A percentile compares a stretch with the other conserved stretches of the same genome.
phyloP scores from a whole-genome alignment of 2,329 filamentous ascomycete species.

The Pyricularia sp. region DNA sequence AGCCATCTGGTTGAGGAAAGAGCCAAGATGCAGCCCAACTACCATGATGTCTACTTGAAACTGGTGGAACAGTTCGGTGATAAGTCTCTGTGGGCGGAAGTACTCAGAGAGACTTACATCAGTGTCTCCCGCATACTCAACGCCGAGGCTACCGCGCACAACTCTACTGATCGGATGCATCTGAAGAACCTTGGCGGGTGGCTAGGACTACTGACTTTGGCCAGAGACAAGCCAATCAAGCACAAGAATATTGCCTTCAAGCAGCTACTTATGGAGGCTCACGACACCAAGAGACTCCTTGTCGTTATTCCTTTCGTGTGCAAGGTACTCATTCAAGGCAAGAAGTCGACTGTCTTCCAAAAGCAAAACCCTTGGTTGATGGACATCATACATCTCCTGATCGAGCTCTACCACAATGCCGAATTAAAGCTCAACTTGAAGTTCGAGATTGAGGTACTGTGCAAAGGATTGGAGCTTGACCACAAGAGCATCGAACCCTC shows the following conservation, averaged over 20 bases:
- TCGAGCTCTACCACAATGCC: conserved; percentile 86
- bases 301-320: conserved; percentile 96
- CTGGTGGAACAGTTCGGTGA: conserved; percentile 74
- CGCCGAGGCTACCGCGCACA: conserved; percentile 74
- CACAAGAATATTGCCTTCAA: conserved; percentile 97
- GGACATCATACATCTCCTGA: conserved; percentile 83
- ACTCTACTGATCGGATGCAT: conserved; percentile 70
- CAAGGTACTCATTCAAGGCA: conserved; percentile 81
- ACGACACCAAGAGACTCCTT: conserved; percentile 80
- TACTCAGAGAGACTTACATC: conserved; percentile 85
- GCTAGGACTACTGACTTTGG: conserved; percentile 86
- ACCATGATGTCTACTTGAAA: conserved; percentile 84
- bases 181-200: conserved; percentile 89
- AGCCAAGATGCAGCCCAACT: conserved; percentile 94
- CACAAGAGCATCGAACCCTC: conserved; percentile 85
- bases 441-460: conserved; percentile 96
- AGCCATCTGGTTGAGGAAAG: conserved; percentile 89
- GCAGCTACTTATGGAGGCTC: conserved; percentile 83
- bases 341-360: conserved; percentile 74
- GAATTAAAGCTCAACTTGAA: conserved; percentile 94
- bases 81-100: conserved; percentile 67
- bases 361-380: conserved; percentile 96
- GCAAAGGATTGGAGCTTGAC: conserved; percentile 82
- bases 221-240: conserved; percentile 87
- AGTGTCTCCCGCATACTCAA: conserved; percentile 81